Percentiles rank a stretch among this genome's conserved stretches.
These are phyloP conservation scores for Aureobasidium namibiae DNA, from an alignment of 2,329 filamentous ascomycete genomes.

Conservation along the genomic window DNA sequence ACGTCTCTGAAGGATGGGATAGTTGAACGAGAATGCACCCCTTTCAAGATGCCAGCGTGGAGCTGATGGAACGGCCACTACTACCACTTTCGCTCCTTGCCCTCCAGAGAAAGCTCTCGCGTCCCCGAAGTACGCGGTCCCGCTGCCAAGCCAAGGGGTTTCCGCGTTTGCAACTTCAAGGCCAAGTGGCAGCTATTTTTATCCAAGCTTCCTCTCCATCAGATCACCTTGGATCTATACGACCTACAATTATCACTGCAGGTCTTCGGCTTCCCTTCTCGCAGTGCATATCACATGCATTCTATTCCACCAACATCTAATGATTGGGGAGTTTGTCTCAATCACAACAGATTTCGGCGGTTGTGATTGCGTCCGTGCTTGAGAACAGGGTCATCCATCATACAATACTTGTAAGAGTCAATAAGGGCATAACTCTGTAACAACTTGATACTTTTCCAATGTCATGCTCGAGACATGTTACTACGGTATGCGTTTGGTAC, in stretches of 20 bases:
- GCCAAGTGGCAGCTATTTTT: conserved; percentile 10
- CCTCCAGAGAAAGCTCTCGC: neutral
- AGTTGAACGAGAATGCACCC: conserved; percentile 10
- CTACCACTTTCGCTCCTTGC: neutral
- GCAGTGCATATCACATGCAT: neutral
- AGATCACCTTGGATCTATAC: conserved; percentile 1
- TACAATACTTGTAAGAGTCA: neutral
- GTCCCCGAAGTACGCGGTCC: neutral
- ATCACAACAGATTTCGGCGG: neutral
- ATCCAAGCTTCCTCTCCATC: neutral
- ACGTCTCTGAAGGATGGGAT: neutral
- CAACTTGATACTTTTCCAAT: neutral
- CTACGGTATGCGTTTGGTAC: too few relatives aligned
- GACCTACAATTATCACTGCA: neutral
- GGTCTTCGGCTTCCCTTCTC: neutral
- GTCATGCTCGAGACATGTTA: neutral
- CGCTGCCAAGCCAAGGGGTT: neutral
- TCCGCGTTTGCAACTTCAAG: neutral
- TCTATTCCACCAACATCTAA: neutral
- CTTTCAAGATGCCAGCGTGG: conserved; percentile 14
- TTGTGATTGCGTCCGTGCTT: neutral
- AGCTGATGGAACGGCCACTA: conserved; percentile 9
- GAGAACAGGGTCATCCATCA: neutral
- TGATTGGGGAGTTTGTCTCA: neutral
- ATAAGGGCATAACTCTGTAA: neutral